Base-by-base conservation (phyloP, 108 stramenopile genomes). In the Nitzschia inconspicua region DNA sequence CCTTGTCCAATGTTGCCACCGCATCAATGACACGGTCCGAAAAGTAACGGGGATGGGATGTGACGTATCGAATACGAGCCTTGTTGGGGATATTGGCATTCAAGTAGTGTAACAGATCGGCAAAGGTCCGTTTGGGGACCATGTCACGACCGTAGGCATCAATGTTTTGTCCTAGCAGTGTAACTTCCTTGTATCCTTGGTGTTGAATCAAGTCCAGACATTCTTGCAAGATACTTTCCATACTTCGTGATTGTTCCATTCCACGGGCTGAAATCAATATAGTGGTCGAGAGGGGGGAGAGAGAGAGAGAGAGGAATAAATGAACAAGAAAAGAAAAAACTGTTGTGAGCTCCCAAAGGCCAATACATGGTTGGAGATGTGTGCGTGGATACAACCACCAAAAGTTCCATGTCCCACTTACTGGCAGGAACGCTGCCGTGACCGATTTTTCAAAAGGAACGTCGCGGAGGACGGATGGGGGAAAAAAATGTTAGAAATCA, bases 91-190 rank as follows among this genome's bases (percentile, higher is more conserved):
- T 76, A 42, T 80, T 81, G 41, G 73, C 61, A 59, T 86, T 86
- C 34, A 93, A 73, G 63, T 73, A 90, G 44, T 73, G 67, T 27
- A 96, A 60, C 28, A 96, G 78, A 41, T 95, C 92, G 22, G 91
- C 78, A 75, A 96, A 96, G n/a, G 71, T 82, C 39, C 91, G 72
- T 61, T 76, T 80, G 10, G 96, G 96, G 14, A 43, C 61, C 86
- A 95, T 86, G 56, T 95, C 94, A 4, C 96, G 67, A 20, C 96
- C 96, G 41, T 91, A 97, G 16, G 96, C 94, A 64, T 97, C 94
- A 50, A 97, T 93, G 73, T 97, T 97, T 75, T 97, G 96, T 14
- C 96, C 96, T 41, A 97, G 73, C 28, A 97, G 78, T 6, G 94
- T 97, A 3, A 95, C 61, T 70, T 95, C 93, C 41, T 82, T 84